Evolutionary conservation across 768 basidiomycete species (phyloP).

Genomic region (Filobasidium wieringae): DNA sequence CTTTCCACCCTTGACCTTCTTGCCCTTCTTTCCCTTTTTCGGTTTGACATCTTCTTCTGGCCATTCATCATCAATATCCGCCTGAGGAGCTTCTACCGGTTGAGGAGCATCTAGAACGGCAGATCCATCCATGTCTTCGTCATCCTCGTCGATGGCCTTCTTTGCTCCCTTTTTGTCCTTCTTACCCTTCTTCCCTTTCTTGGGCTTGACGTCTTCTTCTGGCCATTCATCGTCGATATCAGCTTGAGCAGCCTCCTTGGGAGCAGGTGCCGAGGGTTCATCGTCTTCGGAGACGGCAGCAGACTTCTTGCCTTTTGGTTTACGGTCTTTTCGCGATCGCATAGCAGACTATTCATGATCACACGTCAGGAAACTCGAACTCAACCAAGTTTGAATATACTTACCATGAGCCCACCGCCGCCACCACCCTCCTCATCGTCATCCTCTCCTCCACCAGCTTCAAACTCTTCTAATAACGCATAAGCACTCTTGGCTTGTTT

Average conservation of each 20-base stretch:
- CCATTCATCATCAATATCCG: conserved; percentile 51
- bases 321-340: conserved; percentile 3
- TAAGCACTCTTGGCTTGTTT: conserved; percentile 15
- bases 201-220: conserved; percentile 37
- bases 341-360: not conserved
- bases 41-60: conserved; percentile 58
- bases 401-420: conserved; percentile 34
- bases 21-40: conserved; percentile 40
- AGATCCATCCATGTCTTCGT: conserved; percentile 3
- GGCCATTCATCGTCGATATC: conserved; percentile 10
- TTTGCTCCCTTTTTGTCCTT: conserved; percentile 39
- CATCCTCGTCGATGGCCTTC: conserved; percentile 10
- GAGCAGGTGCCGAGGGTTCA: conserved; percentile 14
- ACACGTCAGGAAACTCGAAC: not conserved
- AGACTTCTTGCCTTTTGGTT: conserved; percentile 32
- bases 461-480: conserved; percentile 22
- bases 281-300: conserved; percentile 13
- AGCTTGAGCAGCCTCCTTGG: conserved; percentile 17
- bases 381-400: not conserved
- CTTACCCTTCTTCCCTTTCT: conserved; percentile 50
- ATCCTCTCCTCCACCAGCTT: conserved; percentile 25
- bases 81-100: conserved; percentile 22
- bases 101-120: conserved; percentile 32
- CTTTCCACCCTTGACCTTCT: conserved; percentile 12
- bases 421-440: conserved; percentile 21